Evolutionary conservation across 225 moss, liverwort and hornwort genomes (phyloP).

Genomic region (Polytrichum commune): DNA sequence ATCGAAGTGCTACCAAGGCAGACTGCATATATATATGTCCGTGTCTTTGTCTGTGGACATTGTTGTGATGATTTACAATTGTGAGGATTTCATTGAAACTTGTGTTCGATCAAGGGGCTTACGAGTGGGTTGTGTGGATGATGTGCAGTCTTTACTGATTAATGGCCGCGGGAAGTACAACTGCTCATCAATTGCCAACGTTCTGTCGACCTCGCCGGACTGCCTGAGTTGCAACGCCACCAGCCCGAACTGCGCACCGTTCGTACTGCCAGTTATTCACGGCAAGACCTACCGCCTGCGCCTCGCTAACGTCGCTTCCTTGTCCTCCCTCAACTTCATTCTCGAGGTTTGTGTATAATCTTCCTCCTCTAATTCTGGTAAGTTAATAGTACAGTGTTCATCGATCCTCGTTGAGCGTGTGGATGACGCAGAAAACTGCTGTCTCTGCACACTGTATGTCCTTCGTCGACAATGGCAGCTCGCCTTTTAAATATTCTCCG

Average conservation of each 20-base stretch:
- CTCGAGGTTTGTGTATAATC: constrained; percentile 25
- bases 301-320: constrained; percentile 46
- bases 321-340: constrained; percentile 62
- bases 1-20: too few species aligned
- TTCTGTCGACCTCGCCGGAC: constrained; percentile 12
- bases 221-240: constrained; percentile 21
- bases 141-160: constrained; percentile 41
- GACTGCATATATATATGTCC: too few species aligned
- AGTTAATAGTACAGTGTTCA: too few species aligned
- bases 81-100: too few species aligned
- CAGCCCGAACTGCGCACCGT: constrained; percentile 30
- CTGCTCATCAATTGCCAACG: constrained; percentile 28
- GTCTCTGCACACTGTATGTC: too few species aligned
- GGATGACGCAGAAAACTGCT: too few species aligned
- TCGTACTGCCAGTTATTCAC: constrained; percentile 33
- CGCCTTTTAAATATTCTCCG: too few species aligned
- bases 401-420: too few species aligned
- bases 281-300: constrained; percentile 56
- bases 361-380: too few species aligned
- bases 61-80: too few species aligned
- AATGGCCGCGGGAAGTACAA: constrained; percentile 47
- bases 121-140: background rate
- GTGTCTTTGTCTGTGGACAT: too few species aligned
- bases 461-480: too few species aligned
- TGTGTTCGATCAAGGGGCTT: background rate